A percentile compares a stretch with the other conserved stretches of the same genome.
These are phyloP conservation scores for Apocynum venetum DNA, from an alignment of 257 asterid species.

Conservation along the genomic window DNA sequence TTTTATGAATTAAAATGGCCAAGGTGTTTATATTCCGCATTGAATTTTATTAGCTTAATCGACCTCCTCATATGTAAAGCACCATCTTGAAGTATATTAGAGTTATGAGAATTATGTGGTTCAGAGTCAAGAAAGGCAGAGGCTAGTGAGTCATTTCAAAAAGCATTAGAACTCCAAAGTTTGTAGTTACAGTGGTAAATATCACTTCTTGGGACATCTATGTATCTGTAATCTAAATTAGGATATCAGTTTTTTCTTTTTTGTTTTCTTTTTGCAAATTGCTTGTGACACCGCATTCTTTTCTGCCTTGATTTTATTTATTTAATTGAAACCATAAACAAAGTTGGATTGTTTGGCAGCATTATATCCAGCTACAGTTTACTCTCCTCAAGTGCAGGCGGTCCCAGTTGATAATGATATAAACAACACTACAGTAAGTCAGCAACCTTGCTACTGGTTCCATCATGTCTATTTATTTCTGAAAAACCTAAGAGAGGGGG, in stretches of 20 bases:
- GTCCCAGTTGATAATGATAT: constrained; percentile 67
- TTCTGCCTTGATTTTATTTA: not conserved
- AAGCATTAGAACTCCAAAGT: not conserved
- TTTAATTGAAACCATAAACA: not conserved
- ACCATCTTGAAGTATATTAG: not conserved
- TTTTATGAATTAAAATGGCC: not conserved
- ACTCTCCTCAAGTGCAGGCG: constrained; percentile 68
- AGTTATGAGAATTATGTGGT: not conserved
- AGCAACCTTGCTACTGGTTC: constrained; percentile 11
- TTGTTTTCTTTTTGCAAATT: not conserved
- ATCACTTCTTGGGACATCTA: not conserved
- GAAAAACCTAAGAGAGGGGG: no score
- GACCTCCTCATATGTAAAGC: not conserved
- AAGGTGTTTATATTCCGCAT: not conserved
- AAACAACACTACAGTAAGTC: constrained; percentile 83
- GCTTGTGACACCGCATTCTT: not conserved
- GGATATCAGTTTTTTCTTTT: not conserved
- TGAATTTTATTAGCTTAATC: not conserved
- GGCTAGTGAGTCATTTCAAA: not conserved
- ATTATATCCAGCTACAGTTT: constrained; percentile 56
- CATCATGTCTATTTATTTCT: not conserved
- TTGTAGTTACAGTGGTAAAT: not conserved
- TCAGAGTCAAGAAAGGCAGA: not conserved
- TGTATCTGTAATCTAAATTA: not conserved
- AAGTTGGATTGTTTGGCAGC: constrained; percentile 41